Base-by-base conservation (phyloP, 1,284 basidiomycete species). In the Ceratobasidium sp. region DNA sequence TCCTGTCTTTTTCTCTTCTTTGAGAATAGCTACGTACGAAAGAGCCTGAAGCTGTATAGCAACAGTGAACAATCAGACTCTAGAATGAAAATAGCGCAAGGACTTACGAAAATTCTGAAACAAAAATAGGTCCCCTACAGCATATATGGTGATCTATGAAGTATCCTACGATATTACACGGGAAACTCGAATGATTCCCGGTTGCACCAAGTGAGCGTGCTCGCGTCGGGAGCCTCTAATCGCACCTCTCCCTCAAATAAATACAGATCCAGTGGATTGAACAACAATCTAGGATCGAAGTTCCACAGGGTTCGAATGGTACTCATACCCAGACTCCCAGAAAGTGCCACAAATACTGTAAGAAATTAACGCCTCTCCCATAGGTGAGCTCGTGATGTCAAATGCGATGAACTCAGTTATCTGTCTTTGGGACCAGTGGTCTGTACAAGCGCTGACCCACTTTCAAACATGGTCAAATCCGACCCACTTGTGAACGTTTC, bases 291-390 rank as follows among this genome's bases (percentile, higher is more conserved):
- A n/a, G 15, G 3, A 46, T 86, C 81, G 69, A 86, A 86, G 28
- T 83, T 80, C 33, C 83, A 26, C 1, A 86, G 68, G 0, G 86
- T 53, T 1, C 82, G 66, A 12, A 85, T 86, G 0, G 68, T 80
- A 3, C 82, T 61, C 5, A 82, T 33, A 6, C 85, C 84, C 15
- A 55, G 63, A 60, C 84, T 82, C 18, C 83, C 49, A 39, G 85
- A 86, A 9, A 86, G 72, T 0, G 85, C 83, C 83, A 75, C 86
- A 86, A 0, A 56, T 56, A n/a, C 80, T 83, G 77, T 86, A 86
- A 3, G 83, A 75, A 0, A 79, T 80, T 1, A 81, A 81, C 0
- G 84, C 60, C 20, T 18, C 63, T 20, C 82, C 83, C 0, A 66
- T 61, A 0, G 83, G 82, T 53, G 83, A 82, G 23, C 55, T 79